Evolutionary conservation across 164 flowering plant genomes (phyloP), one percentile per base, ranked within the genome.

Genomic region (Vitis labrusca): DNA sequence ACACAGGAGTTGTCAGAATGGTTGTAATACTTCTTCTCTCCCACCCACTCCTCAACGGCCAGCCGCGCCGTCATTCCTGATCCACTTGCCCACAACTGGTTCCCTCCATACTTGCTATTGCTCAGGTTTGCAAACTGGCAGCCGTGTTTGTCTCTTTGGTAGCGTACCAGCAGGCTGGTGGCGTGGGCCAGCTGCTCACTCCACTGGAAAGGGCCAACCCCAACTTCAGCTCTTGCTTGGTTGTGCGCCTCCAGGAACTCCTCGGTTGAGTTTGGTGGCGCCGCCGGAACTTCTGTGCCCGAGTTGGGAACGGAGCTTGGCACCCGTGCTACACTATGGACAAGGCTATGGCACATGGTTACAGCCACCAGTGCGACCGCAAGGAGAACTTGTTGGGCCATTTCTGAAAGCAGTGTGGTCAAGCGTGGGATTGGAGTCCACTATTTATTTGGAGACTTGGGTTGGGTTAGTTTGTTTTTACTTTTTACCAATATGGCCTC

Each of bases 161-260:
- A 85, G 56, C 88, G 69, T 3, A 65, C 90, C 1, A 82, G 69
- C 19, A 61, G 71, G 69, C 80, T 79, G 0, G 89, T 74, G 59
- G 67, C 74, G 0, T 66, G 76, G 52, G 86, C 88, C n/a, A 91
- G 78, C 29, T 16, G 44, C 52, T 63, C 66, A 78, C 86, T 91
- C 97, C 97, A 91, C 51, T 62, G 32, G 14, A 91, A 83, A 9
- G 89, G 87, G 0, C 47, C 78, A 16, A 88, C 92, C 0, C 85
- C 88, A 2, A 89, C 91, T 14, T 65, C 85, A 9, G 85, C 75
- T 65, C 97, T 81, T 1, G 90, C 92, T 23, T 70, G 65, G 84
- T 91, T 91, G 85, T 91, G 97, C 0, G 79, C 83, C 2, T 63
- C 74, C 1, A 91, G 80, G 80, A 69, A 91, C 63, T 85, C 88